Conservation (phyloP, 345 rosid species). For the Melastoma malabathricum region DNA sequence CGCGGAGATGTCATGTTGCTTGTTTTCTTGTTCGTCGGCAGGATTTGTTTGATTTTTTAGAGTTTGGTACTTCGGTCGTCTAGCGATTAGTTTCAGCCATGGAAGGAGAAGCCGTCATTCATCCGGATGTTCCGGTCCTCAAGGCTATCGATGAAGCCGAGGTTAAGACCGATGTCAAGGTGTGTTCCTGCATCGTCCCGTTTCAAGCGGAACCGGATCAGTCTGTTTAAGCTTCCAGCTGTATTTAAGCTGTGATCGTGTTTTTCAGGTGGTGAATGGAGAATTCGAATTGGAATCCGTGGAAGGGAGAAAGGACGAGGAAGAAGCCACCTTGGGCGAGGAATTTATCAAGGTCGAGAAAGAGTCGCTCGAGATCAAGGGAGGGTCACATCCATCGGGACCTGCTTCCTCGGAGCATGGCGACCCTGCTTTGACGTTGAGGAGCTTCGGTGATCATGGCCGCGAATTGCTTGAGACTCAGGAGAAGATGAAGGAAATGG, state of each 20-base stretch:
- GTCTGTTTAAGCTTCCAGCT: neutral
- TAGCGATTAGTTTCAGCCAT: slow-evolving; percentile 14
- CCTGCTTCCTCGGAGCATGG: slow-evolving; percentile 14
- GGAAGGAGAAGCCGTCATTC: slow-evolving; percentile 45
- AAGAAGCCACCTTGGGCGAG: slow-evolving; percentile 57
- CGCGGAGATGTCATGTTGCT: slow-evolving; percentile 4
- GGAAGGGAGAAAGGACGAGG: slow-evolving; percentile 60
- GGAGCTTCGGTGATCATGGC: slow-evolving; percentile 36
- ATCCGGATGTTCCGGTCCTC: slow-evolving; percentile 41
- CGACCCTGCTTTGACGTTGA: slow-evolving; percentile 21
- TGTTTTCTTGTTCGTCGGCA: neutral
- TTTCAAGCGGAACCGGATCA: neutral
- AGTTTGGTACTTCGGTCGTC: neutral
- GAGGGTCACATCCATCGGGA: slow-evolving; percentile 19
- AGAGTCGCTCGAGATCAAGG: slow-evolving; percentile 60
- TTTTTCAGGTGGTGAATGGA: slow-evolving; percentile 37
- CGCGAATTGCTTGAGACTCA: slow-evolving; percentile 72
- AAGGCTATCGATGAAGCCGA: slow-evolving; percentile 26
- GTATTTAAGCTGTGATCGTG: slow-evolving; percentile 8
- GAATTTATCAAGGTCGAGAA: slow-evolving; percentile 92
- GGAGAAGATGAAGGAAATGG: slow-evolving; percentile 70
- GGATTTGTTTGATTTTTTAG: neutral
- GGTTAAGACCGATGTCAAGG: slow-evolving; percentile 37
- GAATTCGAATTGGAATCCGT: slow-evolving; percentile 26
- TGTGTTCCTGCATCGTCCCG: slow-evolving; percentile 10